These are phyloP conservation scores for Cymbopogon citratus DNA, from an alignment of 176 grass and related monocot species.

Conservation along the genomic window DNA sequence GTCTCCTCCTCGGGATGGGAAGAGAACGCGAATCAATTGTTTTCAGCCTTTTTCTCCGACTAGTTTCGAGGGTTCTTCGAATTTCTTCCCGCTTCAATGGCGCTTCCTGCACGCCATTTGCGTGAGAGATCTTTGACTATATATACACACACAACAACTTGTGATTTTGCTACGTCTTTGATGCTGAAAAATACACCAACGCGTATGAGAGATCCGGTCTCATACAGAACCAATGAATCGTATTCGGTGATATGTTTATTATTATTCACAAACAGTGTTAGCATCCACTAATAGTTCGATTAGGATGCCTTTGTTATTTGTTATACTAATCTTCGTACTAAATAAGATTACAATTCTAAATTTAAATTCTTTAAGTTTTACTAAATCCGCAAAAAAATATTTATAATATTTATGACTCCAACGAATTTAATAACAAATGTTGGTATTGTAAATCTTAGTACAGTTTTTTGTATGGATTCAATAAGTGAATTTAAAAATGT, in stretches of 20 bases:
- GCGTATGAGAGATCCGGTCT: not conserved
- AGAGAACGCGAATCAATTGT: not conserved
- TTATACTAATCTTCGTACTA: not conserved
- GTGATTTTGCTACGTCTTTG: not conserved
- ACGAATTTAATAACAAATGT: not conserved
- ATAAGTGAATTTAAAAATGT: not conserved
- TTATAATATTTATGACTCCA: not conserved
- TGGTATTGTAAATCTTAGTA: not conserved
- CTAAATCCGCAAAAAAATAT: not conserved
- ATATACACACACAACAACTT: not conserved
- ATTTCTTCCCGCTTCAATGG: slow-evolving; percentile 12
- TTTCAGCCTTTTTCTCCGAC: not conserved
- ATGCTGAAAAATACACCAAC: not conserved
- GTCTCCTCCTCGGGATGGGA: not conserved
- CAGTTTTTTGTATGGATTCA: not conserved
- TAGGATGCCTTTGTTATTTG: not conserved
- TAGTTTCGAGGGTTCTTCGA: slow-evolving; percentile 13
- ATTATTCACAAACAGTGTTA: not conserved
- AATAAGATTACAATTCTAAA: not conserved
- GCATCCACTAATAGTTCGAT: not conserved
- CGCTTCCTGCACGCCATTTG: not conserved
- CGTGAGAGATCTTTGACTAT: not conserved
- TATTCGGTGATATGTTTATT: not conserved
- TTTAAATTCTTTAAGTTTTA: not conserved
- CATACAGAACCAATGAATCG: not conserved